Evolutionary conservation across 805 yeast species (phyloP).

Genomic region (Wickerhamiella qilinensis): DNA sequence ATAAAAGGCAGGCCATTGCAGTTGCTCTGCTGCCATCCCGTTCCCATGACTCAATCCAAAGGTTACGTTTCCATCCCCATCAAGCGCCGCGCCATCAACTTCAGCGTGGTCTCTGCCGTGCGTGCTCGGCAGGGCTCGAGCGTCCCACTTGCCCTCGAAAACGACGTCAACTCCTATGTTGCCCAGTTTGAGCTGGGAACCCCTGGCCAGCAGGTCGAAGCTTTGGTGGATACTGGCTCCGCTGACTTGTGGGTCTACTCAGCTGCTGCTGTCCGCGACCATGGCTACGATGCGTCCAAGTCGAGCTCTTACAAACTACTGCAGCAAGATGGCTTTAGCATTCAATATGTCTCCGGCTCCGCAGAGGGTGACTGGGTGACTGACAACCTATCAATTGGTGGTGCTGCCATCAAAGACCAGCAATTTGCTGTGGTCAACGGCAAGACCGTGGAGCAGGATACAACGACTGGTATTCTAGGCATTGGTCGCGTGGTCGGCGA

Average conservation of each 20-base stretch:
- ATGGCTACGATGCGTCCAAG: neutral
- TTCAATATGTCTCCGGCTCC: slow-evolving; percentile 30
- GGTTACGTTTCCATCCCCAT: neutral
- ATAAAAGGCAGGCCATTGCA: too few relatives aligned
- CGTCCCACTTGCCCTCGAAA: slow-evolving; percentile 8
- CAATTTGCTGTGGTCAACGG: slow-evolving; percentile 50
- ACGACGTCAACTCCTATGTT: slow-evolving; percentile 8
- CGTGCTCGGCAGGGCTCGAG: neutral
- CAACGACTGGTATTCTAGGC: slow-evolving; percentile 39
- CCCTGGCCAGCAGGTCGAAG: slow-evolving; percentile 31
- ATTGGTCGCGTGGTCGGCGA: slow-evolving; percentile 22
- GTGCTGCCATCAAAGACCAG: slow-evolving; percentile 30
- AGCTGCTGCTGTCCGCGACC: neutral
- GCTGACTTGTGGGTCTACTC: slow-evolving; percentile 1
- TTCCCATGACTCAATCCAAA: neutral
- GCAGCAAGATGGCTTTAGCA: slow-evolving; percentile 17
- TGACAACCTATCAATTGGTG: slow-evolving; percentile 39
- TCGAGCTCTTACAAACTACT: slow-evolving; percentile 1
- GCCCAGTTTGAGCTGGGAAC: slow-evolving; percentile 31
- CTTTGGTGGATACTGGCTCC: slow-evolving; percentile 30
- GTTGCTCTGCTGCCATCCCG: too few relatives aligned
- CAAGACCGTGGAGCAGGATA: neutral
- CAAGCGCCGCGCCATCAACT: neutral
- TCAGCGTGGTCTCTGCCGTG: slow-evolving; percentile 26
- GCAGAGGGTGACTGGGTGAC: slow-evolving; percentile 36